phyloP scores from a whole-genome alignment of 768 basidiomycete genomes.

The Pilatotrama ljubarskyi region DNA sequence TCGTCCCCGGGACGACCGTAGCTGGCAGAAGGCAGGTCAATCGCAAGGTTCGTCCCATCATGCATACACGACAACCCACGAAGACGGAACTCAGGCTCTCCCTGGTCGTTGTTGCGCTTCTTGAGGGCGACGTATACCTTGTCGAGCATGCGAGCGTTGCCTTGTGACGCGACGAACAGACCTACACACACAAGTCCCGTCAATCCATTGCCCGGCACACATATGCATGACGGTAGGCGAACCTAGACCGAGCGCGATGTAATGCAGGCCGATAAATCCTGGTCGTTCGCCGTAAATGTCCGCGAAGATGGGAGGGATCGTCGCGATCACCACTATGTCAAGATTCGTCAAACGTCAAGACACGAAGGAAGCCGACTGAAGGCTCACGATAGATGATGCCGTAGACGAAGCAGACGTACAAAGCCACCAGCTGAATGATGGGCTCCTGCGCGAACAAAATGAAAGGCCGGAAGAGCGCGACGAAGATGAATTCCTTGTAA shows the following conservation, averaged over 20 bases:
- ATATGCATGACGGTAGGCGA: neutral
- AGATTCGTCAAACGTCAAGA: neutral
- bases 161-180: slow-evolving; percentile 42
- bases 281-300: slow-evolving; percentile 51
- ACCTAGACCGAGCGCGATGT: slow-evolving; percentile 69
- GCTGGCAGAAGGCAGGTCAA: slow-evolving; percentile 37
- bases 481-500: slow-evolving; percentile 51
- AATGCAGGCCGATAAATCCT: slow-evolving; percentile 68
- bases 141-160: slow-evolving; percentile 61
- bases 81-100: slow-evolving; percentile 55
- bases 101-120: slow-evolving; percentile 51
- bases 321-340: slow-evolving; percentile 61
- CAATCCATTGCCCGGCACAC: neutral
- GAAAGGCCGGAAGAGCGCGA: slow-evolving; percentile 69
- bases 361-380: too few relatives aligned
- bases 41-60: too few relatives aligned
- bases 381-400: slow-evolving; percentile 57
- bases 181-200: slow-evolving; percentile 12
- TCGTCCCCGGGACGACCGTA: slow-evolving; percentile 55
- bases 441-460: slow-evolving; percentile 57
- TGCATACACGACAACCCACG: slow-evolving; percentile 32
- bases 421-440: slow-evolving; percentile 64
- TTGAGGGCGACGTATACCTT: slow-evolving; percentile 52
- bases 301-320: slow-evolving; percentile 59
- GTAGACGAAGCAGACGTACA: slow-evolving; percentile 72